Percentiles rank a stretch among this genome's conserved stretches.
These are phyloP conservation scores for Escallonia rubra DNA, from an alignment of 129 eudicot genomes.

Conservation along the genomic window DNA sequence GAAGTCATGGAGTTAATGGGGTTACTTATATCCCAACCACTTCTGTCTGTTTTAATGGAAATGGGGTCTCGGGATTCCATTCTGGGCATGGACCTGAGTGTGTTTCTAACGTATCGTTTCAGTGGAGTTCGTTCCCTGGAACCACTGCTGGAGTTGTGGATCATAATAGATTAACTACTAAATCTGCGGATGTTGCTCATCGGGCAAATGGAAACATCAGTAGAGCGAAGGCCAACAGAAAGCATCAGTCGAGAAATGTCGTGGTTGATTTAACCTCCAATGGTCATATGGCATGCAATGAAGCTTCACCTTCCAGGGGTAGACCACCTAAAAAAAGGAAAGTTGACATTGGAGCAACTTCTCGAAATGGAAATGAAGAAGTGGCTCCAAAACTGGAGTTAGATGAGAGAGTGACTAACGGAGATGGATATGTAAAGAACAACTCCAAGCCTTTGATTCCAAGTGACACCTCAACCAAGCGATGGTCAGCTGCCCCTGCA, in stretches of 20 bases:
- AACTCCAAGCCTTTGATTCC: constrained; percentile 19
- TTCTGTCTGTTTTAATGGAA: constrained; percentile 52
- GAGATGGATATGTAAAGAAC: constrained; percentile 23
- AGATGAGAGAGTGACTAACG: constrained; percentile 31
- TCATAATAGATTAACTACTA: constrained; percentile 43
- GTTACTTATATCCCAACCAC: constrained; percentile 40
- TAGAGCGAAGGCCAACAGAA: constrained; percentile 38
- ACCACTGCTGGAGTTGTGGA: constrained; percentile 41
- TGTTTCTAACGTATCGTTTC: constrained; percentile 61
- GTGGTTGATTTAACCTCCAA: constrained; percentile 21
- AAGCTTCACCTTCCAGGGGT: constrained; percentile 33
- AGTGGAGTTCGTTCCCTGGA: constrained; percentile 55
- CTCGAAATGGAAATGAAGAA: constrained; percentile 38
- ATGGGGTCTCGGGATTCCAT: constrained; percentile 52
- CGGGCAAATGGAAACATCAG: constrained; percentile 34
- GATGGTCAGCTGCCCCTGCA: constrained; percentile 36
- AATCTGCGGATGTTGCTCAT: constrained; percentile 29
- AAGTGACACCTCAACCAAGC: constrained; percentile 26
- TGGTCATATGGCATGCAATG: constrained; percentile 20
- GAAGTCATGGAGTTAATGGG: constrained; percentile 40
- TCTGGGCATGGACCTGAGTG: constrained; percentile 61
- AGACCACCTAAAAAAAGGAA: constrained; percentile 70
- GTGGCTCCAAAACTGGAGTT: constrained; percentile 19
- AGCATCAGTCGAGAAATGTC: constrained; percentile 29
- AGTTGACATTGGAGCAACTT: constrained; percentile 33